Base-by-base conservation (phyloP, 2,329 filamentous ascomycete species). In the Botrytis byssoidea region DNA sequence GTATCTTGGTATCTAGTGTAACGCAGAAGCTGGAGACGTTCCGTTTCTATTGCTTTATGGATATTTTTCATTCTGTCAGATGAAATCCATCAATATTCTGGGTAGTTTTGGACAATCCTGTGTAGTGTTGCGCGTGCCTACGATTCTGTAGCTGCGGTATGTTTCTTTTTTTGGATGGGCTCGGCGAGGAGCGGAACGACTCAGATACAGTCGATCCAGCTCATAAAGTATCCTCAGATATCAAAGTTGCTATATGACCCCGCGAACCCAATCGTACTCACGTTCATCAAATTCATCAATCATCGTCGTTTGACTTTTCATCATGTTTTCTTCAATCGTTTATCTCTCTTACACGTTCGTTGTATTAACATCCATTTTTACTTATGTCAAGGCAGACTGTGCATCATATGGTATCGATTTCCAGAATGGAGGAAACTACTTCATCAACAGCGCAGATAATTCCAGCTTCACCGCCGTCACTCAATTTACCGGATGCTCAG, bases 391-490 rank as follows among this genome's bases (percentile, higher is more conserved):
- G 12, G 71, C 71, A 72, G 71, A 69, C 20, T 72, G 71, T 72
- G 42, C 51, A 42, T 64, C 71, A 32, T 72, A 61, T 29, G 71
- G 71, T 69, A 69, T 72, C 22, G 71, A 72, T 42, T 72, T 72
- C 40, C 71, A 72, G 22, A 69, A 72, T 69, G 71, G 71, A 51
- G 63, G 32, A 42, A 60, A 40, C 29, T 72, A 69, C 40, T 72
- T 72, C 40, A 72, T 72, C 51, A 72, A 72, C 14, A 72, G 55
- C 32, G 29, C 18, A 42, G 71, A 72, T 37, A 69, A 18, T 7
- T 72, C 71, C 20, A 69, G 42, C 42, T 72, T 69, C 64, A 72
- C 71, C n/a, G 16, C 64, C 40, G 71, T 72, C 32, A 72, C 71
- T 25, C 63, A 72, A 32, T 72, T 72, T 59, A 46, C 42, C 4